Evolutionary conservation across 495 filamentous ascomycete species (phyloP), one percentile per base, ranked within the genome.

Genomic region (Penicillium lagena): DNA sequence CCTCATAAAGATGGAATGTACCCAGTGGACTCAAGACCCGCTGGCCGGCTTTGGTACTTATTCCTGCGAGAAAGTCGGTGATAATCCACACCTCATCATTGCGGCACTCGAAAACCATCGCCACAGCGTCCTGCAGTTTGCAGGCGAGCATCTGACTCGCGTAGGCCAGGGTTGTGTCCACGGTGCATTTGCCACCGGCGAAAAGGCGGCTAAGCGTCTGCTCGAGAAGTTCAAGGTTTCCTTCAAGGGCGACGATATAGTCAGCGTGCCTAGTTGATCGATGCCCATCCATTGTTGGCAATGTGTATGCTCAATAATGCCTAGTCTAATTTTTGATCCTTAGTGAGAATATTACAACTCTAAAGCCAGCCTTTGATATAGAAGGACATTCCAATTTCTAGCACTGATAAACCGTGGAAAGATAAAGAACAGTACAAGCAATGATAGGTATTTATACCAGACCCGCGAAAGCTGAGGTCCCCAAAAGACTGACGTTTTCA

Each of bases 1-100:
- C n/a, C 42, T 58, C 33, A 12, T 58, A 22, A 44, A 36, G 50
- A 47, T 58, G 48, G 54, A 58, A 44, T 51, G 51, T 37, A 58
- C 54, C 46, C 54, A 54, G 37, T 58, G 54, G 54, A 58, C 54
- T 35, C 54, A 54, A 37, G 54, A 58, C 42, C 51, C 54, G 30
- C 34, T 58, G 39, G 54, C 54, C 7, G 54, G 54, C 29, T 58
- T 51, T 39, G 54, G 54, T 3, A 49, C 47, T 7, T 58, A 58
- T 42, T 58, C 54, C 27, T 51, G 51, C 15, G 54, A 58, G 29
- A 58, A 58, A 37, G 54, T 58, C 28, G 54, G 54, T 7, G 54
- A 58, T 35, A 45, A 58, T 10, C 51, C 54, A 8, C 41, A 54
- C 27, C 17, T 51, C n/a, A 29, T 58, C 10, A 40, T 46, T 14